Percentiles rank a stretch among this genome's conserved stretches.
Conservation (phyloP, 108 stramenopile genomes). For the Skeletonema marinoi region DNA sequence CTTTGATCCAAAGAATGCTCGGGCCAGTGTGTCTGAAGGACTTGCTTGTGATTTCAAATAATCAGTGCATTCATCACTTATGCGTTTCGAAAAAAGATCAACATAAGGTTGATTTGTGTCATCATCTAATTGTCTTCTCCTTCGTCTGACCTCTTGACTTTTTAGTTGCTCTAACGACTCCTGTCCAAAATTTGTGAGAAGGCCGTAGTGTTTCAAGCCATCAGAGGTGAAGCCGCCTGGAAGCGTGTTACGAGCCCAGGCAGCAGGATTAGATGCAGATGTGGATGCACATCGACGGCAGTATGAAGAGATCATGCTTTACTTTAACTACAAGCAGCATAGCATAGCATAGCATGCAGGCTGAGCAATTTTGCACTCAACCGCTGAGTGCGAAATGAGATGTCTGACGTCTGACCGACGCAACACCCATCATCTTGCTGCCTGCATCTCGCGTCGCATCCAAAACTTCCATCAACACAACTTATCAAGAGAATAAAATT, state of each 20-base stretch:
- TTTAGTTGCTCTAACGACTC: slow-evolving; percentile 5
- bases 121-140: slow-evolving; percentile 19
- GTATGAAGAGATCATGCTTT: too few species aligned
- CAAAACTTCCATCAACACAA: not conserved
- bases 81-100: slow-evolving; percentile 43
- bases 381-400: too few species aligned
- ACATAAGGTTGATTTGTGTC: slow-evolving; percentile 27
- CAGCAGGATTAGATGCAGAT: not conserved
- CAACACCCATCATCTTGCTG: too few species aligned
- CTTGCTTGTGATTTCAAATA: slow-evolving; percentile 22
- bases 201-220: slow-evolving; percentile 26
- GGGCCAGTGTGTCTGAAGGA: slow-evolving; percentile 37
- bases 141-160: slow-evolving; percentile 23
- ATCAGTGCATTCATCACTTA: slow-evolving; percentile 25
- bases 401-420: too few species aligned
- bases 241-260: not conserved
- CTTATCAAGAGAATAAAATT: not conserved
- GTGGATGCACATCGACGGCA: not conserved
- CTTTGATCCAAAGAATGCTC: slow-evolving; percentile 50
- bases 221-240: slow-evolving; percentile 42
- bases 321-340: too few species aligned
- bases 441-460: too few species aligned
- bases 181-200: slow-evolving; percentile 32
- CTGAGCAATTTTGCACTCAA: too few species aligned
- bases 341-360: too few species aligned